phyloP scores from a whole-genome alignment of 225 moss, liverwort and hornwort species.

The Physcomitrellopsis africana region DNA sequence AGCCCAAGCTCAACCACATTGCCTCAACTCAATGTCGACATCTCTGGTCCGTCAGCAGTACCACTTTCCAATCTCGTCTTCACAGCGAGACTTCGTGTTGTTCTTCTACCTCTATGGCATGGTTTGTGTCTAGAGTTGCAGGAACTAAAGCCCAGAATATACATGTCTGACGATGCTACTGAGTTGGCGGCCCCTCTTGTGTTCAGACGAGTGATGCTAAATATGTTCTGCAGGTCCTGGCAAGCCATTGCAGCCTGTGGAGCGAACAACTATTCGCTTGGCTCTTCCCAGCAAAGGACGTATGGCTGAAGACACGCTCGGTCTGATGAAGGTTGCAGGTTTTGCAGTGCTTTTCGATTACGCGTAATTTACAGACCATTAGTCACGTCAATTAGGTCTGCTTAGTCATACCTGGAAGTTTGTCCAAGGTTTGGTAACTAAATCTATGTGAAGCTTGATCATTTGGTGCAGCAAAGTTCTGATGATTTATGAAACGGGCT shows the following conservation, averaged over 20 bases:
- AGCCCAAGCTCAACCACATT: conserved; percentile 29
- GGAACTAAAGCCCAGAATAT: too few relatives aligned
- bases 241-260: conserved; percentile 14
- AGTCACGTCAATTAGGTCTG: neutral
- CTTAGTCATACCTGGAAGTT: neutral
- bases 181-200: too few relatives aligned
- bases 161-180: too few relatives aligned
- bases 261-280: conserved; percentile 48
- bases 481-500: conserved; percentile 5
- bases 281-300: conserved; percentile 79
- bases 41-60: conserved; percentile 19
- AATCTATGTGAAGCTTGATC: neutral
- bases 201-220: neutral
- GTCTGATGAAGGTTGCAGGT: conserved; percentile 48
- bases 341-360: neutral
- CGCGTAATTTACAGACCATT: neutral
- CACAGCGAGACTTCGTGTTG: too few relatives aligned
- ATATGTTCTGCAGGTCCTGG: conserved; percentile 22
- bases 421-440: neutral
- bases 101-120: too few relatives aligned
- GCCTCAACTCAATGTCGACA: conserved; percentile 33
- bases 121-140: too few relatives aligned
- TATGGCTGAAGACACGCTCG: conserved; percentile 69
- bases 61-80: neutral
- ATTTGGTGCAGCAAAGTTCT: neutral